Conservation (phyloP, 108 stramenopile genomes). For the Cyclotella cryptica region DNA sequence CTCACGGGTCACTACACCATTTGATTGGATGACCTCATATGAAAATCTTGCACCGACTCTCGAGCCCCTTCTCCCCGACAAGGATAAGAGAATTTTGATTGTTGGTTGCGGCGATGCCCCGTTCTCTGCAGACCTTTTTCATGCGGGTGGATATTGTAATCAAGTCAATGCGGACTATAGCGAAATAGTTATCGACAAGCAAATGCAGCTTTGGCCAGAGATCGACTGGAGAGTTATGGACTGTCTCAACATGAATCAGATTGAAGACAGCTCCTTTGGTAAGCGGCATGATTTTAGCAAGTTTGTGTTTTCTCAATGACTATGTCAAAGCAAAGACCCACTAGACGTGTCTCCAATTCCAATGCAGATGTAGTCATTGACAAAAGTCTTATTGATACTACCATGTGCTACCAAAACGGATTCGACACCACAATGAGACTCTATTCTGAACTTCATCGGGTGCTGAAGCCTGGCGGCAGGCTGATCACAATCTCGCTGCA, state of each 20-base stretch:
- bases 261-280: conserved; percentile 27
- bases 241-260: conserved; percentile 27
- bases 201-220: conserved; percentile 14
- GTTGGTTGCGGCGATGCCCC: conserved; percentile 57
- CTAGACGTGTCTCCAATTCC: not conserved
- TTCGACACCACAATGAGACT: conserved; percentile 28
- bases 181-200: conserved; percentile 57
- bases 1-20: conserved; percentile 8
- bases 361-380: conserved; percentile 33
- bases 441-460: conserved; percentile 53
- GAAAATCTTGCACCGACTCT: conserved; percentile 15
- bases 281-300: not conserved
- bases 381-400: conserved; percentile 37
- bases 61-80: conserved; percentile 8
- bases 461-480: conserved; percentile 61
- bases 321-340: not conserved
- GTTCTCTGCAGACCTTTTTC: conserved; percentile 29
- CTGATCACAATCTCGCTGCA: conserved; percentile 31
- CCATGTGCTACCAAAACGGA: conserved; percentile 44
- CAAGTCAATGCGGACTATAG: conserved; percentile 60
- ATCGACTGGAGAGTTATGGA: conserved; percentile 28
- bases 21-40: conserved; percentile 38
- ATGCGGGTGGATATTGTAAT: conserved; percentile 45
- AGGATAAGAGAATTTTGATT: conserved; percentile 20
- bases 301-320: not conserved